Percentiles rank a stretch among this genome's conserved stretches.
Conservation (phyloP, 352 stramenopile genomes). For the Phytophthora crassamura region DNA sequence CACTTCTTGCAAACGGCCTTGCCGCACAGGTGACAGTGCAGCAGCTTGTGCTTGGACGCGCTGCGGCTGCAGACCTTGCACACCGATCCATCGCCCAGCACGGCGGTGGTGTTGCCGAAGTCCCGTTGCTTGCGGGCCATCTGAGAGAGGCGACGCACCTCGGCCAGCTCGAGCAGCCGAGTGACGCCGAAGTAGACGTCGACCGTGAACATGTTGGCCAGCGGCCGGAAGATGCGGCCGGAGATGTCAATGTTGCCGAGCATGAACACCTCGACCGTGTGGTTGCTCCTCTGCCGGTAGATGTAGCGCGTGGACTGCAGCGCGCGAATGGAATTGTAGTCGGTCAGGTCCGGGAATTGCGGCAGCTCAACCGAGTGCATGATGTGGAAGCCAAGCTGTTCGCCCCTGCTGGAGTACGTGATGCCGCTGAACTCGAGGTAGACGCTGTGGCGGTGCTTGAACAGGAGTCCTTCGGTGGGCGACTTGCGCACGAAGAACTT, state of each 20-base stretch:
- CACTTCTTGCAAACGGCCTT: slow-evolving; percentile 58
- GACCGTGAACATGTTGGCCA: slow-evolving; percentile 50
- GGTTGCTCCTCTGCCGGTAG: slow-evolving; percentile 59
- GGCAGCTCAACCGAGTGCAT: slow-evolving; percentile 74
- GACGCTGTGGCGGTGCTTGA: slow-evolving; percentile 65
- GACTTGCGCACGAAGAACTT: slow-evolving; percentile 73
- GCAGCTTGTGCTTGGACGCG: slow-evolving; percentile 42
- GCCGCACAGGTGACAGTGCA: slow-evolving; percentile 56
- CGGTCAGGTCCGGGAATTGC: slow-evolving; percentile 54
- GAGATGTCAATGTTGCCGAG: slow-evolving; percentile 58
- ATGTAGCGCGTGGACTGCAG: slow-evolving; percentile 62
- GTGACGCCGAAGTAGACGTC: slow-evolving; percentile 57
- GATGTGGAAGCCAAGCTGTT: slow-evolving; percentile 70
- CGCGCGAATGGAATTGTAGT: slow-evolving; percentile 63
- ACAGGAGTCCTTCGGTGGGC: slow-evolving; percentile 43
- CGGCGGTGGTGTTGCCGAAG: slow-evolving; percentile 20
- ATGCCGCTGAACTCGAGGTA: slow-evolving; percentile 68
- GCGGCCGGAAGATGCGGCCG: slow-evolving; percentile 45
- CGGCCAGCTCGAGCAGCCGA: slow-evolving; percentile 53
- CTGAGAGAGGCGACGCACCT: slow-evolving; percentile 61
- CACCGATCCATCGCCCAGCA: slow-evolving; percentile 21
- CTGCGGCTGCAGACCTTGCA: slow-evolving; percentile 50
- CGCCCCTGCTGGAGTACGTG: slow-evolving; percentile 44
- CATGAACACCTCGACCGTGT: slow-evolving; percentile 70
- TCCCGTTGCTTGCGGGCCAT: slow-evolving; percentile 51